These are phyloP conservation scores for Acmispon strigosus DNA, from an alignment of 306 rosid genomes.

Conservation along the genomic window DNA sequence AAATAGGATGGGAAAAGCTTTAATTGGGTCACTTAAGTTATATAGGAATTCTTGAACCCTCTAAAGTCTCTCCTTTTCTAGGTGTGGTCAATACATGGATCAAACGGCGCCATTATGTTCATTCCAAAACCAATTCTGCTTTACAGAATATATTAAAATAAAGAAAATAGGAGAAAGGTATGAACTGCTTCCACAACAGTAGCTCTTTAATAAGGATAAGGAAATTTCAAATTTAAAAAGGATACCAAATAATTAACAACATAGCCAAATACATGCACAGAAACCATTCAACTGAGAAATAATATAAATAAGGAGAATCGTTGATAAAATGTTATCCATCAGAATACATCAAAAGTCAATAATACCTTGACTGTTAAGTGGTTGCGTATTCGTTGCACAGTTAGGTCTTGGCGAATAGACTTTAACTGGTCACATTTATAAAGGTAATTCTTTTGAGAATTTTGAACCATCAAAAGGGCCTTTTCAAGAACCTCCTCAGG, in stretches of 20 bases:
- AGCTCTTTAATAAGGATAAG: background rate
- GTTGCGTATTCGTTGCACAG: constrained; percentile 87
- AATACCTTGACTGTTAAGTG: constrained; percentile 86
- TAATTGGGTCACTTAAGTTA: no score
- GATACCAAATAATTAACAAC: background rate
- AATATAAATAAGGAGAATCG: background rate
- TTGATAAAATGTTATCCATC: background rate
- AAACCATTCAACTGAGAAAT: constrained; percentile 41
- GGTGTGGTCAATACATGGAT: background rate
- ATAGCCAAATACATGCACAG: constrained; percentile 28
- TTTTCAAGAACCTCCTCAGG: constrained; percentile 96
- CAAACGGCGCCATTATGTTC: background rate
- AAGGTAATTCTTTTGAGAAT: constrained; percentile 85
- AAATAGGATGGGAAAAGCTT: no score
- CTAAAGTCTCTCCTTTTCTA: background rate
- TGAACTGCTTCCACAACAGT: background rate
- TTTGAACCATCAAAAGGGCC: constrained; percentile 78
- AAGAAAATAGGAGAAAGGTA: background rate
- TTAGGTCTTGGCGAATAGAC: constrained; percentile 97
- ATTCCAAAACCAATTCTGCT: background rate
- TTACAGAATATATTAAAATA: background rate
- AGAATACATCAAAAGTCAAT: constrained; percentile 17
- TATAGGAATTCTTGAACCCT: no score
- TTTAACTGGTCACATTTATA: constrained; percentile 94
- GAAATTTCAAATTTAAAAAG: background rate